Base-by-base conservation (phyloP, 2,329 filamentous ascomycete species). In the Pyrenochaeta sp. region DNA sequence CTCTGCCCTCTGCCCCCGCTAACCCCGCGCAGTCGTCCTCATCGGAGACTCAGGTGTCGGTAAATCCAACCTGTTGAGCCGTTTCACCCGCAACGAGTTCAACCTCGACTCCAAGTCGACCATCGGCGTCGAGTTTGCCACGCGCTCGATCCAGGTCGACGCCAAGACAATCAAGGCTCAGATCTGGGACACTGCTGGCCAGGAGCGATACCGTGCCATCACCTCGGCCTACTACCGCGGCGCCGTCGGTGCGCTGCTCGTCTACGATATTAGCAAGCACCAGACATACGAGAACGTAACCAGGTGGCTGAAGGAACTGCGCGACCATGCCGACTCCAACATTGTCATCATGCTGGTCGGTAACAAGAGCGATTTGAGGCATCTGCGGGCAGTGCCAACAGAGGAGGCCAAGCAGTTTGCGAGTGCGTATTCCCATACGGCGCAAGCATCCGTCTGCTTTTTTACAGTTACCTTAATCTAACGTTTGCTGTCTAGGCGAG, bases 311-410 rank as follows among this genome's bases (percentile, higher is more conserved):
- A 99, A 97, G 81, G 94, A 99, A 81, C 82, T 99, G 70, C 86
- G 94, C 66, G 94, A 96, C 72, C 92, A 99, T 76, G 94, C 94
- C 63, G 94, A 99, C 74, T 92, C 91, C 67, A 97, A 97, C 79
- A 96, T 97, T 67, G 92, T 99, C 67, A 99, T 99, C 73, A 99
- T 99, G 94, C 81, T 99, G 67, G 94, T 97, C 43, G 94, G 94
- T 75, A 99, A 99, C 86, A 99, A 99, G 88, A 97, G 92, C 76
- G 94, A 99, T 96, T 88, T 97, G 87, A 89, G 92, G 76, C 94
- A 99, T 78, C 82, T 99, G 69, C 85, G 94, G 73, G 94, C 94
- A 58, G 94, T 99, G 60, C 91, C 94, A 37, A 99, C 94, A 49
- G 94, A 99, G 72, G 93, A 97, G 76, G 94, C 93, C 63, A 99